Conservation (phyloP, 169 alveolate genomes). For the Pseudocohnilembus persalinus region DNA sequence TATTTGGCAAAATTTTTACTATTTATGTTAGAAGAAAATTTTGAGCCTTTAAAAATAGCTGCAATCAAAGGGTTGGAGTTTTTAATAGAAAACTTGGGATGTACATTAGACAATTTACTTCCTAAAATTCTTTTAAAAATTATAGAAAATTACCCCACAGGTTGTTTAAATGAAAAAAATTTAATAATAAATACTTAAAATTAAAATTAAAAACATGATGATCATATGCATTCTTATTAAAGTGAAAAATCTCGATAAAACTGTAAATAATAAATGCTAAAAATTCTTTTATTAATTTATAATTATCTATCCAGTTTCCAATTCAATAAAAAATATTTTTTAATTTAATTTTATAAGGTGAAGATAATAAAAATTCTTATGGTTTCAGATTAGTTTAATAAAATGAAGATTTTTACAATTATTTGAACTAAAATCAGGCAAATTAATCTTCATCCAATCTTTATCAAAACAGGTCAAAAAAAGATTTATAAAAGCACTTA, state of each 20-base stretch:
- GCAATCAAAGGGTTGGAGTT: constrained; percentile 15
- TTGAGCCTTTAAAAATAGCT: constrained; percentile 14
- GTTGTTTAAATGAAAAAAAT: background rate
- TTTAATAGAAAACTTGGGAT: constrained; percentile 24
- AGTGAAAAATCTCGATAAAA: background rate
- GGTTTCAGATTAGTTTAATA: too few species aligned
- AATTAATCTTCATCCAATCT: background rate
- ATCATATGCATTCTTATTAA: background rate
- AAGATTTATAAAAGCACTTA: background rate
- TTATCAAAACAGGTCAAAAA: background rate
- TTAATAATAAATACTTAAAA: background rate
- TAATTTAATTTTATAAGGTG: too few species aligned
- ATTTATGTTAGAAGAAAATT: constrained; percentile 2
- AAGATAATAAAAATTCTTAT: too few species aligned
- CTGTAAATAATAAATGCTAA: background rate
- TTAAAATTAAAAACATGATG: background rate
- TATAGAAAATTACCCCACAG: background rate
- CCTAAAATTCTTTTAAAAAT: constrained; percentile 11
- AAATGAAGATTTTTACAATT: background rate
- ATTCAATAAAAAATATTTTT: too few species aligned
- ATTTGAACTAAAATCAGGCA: background rate
- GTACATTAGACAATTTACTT: constrained; percentile 4
- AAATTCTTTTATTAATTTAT: background rate
- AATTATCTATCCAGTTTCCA: too few species aligned
- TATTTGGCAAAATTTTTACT: constrained; percentile 15